These are phyloP conservation scores for Cardamine resedifolia DNA, from an alignment of 345 rosid species.

Conservation along the genomic window DNA sequence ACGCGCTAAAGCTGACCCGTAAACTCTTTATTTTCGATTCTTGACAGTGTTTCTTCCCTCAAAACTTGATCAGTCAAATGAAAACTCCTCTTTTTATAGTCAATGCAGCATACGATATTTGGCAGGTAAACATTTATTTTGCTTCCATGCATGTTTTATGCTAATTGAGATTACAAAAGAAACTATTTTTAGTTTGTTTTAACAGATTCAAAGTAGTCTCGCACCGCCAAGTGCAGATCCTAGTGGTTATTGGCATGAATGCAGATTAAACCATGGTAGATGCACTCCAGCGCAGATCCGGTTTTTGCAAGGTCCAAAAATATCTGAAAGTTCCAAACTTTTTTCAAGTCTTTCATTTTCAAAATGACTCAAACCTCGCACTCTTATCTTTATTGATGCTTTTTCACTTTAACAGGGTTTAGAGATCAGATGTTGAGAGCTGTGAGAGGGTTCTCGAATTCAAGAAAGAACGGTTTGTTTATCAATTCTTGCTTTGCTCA, in stretches of 20 bases:
- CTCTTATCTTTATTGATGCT: not conserved
- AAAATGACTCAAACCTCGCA: not conserved
- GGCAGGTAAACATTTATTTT: conserved; percentile 68
- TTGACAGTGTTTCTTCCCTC: conserved; percentile 94
- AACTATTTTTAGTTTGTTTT: not conserved
- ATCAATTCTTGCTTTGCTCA: conserved; percentile 95
- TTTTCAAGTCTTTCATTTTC: not conserved
- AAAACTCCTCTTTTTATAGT: conserved; percentile 80
- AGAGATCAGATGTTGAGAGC: conserved; percentile 76
- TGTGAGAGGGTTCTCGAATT: conserved; percentile 55
- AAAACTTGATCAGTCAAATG: conserved; percentile 67
- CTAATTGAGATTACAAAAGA: conserved; percentile 8
- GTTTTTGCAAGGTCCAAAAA: conserved; percentile 65
- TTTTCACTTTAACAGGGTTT: conserved; percentile 51
- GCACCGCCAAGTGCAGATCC: conserved; percentile 96
- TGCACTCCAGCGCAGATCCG: conserved; percentile 68
- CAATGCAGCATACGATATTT: conserved; percentile 92
- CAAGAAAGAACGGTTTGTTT: conserved; percentile 72
- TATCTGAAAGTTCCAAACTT: not conserved
- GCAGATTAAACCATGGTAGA: conserved; percentile 75
- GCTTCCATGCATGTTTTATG: not conserved
- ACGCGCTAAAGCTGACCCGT: not conserved
- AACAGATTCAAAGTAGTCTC: conserved; percentile 83
- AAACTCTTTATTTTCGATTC: not conserved
- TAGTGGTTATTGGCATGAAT: conserved; percentile 80